Evolutionary conservation across 2,329 filamentous ascomycete genomes (phyloP).

Genomic region (Elsinoe australis): DNA sequence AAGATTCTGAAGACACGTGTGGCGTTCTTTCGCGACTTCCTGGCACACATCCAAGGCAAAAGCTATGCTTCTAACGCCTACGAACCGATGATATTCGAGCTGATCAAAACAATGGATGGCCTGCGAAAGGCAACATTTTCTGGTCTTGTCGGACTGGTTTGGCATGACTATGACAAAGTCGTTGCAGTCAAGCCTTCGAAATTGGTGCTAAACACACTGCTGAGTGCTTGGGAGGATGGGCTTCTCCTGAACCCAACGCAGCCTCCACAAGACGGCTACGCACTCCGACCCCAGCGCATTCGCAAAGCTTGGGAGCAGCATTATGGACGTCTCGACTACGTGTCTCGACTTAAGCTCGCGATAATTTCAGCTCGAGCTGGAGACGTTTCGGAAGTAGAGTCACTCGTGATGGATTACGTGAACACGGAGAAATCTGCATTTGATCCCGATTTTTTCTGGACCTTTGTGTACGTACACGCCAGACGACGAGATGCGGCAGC

Average conservation of each 20-base stretch:
- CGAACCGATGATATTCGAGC: conserved; percentile 7
- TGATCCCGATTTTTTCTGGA: conserved; percentile 26
- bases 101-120: neutral
- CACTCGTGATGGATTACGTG: neutral
- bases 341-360: conserved; percentile 19
- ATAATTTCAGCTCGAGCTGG: conserved; percentile 28
- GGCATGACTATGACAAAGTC: neutral
- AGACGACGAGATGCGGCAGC: conserved; percentile 56
- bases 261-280: neutral
- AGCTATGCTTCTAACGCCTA: neutral
- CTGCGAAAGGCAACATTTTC: neutral
- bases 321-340: conserved; percentile 24
- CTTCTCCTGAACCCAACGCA: conserved; percentile 1
- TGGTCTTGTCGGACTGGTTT: neutral
- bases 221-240: too few relatives aligned
- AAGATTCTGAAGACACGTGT: neutral
- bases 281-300: neutral
- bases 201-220: neutral
- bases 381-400: conserved; percentile 27
- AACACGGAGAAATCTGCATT: neutral
- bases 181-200: neutral
- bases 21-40: neutral
- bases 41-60: conserved; percentile 6
- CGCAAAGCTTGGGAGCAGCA: conserved; percentile 21
- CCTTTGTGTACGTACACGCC: conserved; percentile 64